These are phyloP conservation scores for Metschnikowia anglica DNA, from an alignment of 805 yeast genomes.

Conservation along the genomic window DNA sequence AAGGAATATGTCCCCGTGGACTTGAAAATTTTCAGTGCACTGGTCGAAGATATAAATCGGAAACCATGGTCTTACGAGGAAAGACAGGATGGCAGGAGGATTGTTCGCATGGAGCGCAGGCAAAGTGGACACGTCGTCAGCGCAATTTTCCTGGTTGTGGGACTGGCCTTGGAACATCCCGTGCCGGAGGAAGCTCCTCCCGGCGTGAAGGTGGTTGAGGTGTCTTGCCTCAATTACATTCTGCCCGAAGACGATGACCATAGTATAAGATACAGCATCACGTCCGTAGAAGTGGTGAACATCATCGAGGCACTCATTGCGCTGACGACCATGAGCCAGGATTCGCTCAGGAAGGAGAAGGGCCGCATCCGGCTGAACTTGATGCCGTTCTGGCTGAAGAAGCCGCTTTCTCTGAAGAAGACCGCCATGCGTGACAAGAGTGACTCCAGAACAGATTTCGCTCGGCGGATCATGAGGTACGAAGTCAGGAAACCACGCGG, in stretches of 20 bases:
- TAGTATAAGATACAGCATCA: constrained; percentile 47
- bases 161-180: constrained; percentile 50
- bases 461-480: constrained; percentile 64
- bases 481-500: constrained; percentile 64
- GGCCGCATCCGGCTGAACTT: constrained; percentile 67
- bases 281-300: constrained; percentile 66
- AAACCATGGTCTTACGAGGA: constrained; percentile 52
- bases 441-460: constrained; percentile 42
- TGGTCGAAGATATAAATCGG: constrained; percentile 48
- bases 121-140: constrained; percentile 49
- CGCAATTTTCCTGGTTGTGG: constrained; percentile 49
- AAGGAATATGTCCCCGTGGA: constrained; percentile 46
- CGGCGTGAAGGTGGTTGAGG: constrained; percentile 54
- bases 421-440: constrained; percentile 22
- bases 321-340: constrained; percentile 43
- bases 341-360: constrained; percentile 57
- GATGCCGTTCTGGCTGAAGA: constrained; percentile 66
- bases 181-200: constrained; percentile 35
- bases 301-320: constrained; percentile 63
- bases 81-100: constrained; percentile 50
- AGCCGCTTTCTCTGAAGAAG: constrained; percentile 50
- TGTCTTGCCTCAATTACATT: constrained; percentile 55
- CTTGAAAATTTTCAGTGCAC: constrained; percentile 45
- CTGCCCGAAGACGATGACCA: constrained; percentile 24
- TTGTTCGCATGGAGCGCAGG: constrained; percentile 54